Percentiles rank a stretch among this genome's conserved stretches.
phyloP scores from a whole-genome alignment of 176 grass and related monocot genomes.

The Oryza glaberrima region DNA sequence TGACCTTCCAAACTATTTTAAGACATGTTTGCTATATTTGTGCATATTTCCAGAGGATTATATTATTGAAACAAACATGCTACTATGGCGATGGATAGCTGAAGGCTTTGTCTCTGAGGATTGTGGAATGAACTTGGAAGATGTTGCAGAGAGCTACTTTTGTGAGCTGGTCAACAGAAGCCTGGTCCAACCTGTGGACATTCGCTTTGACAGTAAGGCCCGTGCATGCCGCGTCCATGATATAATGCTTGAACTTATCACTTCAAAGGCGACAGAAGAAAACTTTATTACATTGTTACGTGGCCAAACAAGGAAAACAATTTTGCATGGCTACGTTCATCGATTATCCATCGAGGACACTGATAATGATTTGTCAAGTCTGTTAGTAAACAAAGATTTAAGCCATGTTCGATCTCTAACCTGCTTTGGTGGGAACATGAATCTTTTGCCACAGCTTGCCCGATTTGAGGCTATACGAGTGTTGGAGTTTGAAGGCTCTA shows the following conservation, averaged over 20 bases:
- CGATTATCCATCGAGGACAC: not conserved
- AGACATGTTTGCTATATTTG: slow-evolving; percentile 45
- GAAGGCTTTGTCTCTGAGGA: slow-evolving; percentile 47
- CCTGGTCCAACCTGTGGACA: slow-evolving; percentile 33
- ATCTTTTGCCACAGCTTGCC: not conserved
- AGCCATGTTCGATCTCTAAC: slow-evolving; percentile 3
- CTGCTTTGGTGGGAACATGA: not conserved
- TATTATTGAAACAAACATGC: not conserved
- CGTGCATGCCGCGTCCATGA: slow-evolving; percentile 31
- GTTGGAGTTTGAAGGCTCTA: not conserved
- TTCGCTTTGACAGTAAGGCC: slow-evolving; percentile 22
- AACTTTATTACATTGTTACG: slow-evolving; percentile 33
- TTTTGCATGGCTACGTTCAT: not conserved
- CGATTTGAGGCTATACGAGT: not conserved
- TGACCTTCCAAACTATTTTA: slow-evolving; percentile 6
- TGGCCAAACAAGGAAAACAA: not conserved
- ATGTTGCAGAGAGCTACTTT: slow-evolving; percentile 33
- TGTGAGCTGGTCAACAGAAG: slow-evolving; percentile 32
- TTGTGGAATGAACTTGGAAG: slow-evolving; percentile 3
- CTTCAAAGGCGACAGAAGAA: slow-evolving; percentile 28
- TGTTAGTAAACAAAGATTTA: not conserved
- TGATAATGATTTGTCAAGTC: not conserved
- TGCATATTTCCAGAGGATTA: slow-evolving; percentile 39
- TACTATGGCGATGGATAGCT: slow-evolving; percentile 42
- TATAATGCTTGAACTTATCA: slow-evolving; percentile 37